Evolutionary conservation across 768 basidiomycete species (phyloP).

Genomic region (Rhodocollybia butyracea): DNA sequence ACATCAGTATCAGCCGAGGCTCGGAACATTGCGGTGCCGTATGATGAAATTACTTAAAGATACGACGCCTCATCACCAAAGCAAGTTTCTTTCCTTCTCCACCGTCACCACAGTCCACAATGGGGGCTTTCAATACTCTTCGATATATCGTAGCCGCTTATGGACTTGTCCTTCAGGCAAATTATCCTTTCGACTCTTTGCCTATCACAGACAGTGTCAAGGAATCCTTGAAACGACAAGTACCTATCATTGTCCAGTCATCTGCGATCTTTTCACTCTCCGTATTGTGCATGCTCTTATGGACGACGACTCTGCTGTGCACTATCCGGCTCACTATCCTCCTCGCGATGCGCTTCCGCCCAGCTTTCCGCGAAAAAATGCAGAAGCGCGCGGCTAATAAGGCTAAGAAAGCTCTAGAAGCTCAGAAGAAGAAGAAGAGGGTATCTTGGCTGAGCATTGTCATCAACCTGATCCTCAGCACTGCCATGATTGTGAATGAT

Average conservation of each 20-base stretch:
- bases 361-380: neutral
- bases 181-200: constrained; percentile 1
- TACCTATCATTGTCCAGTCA: neutral
- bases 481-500: neutral
- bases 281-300: neutral
- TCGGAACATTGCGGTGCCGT: too few relatives aligned
- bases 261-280: neutral
- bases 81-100: too few relatives aligned
- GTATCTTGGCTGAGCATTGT: neutral
- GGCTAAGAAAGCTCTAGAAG: neutral
- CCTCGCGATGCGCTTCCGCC: neutral
- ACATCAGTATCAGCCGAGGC: too few relatives aligned
- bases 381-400: neutral
- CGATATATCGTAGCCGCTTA: neutral
- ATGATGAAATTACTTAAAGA: too few relatives aligned
- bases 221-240: neutral
- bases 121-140: neutral
- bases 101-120: neutral
- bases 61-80: too few relatives aligned
- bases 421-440: neutral
- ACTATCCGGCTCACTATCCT: neutral
- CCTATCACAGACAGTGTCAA: neutral
- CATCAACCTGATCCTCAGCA: neutral
- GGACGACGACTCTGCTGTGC: neutral
- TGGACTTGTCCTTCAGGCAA: neutral